Base-by-base conservation (phyloP, 768 basidiomycete species). In the Trametes cubensis region DNA sequence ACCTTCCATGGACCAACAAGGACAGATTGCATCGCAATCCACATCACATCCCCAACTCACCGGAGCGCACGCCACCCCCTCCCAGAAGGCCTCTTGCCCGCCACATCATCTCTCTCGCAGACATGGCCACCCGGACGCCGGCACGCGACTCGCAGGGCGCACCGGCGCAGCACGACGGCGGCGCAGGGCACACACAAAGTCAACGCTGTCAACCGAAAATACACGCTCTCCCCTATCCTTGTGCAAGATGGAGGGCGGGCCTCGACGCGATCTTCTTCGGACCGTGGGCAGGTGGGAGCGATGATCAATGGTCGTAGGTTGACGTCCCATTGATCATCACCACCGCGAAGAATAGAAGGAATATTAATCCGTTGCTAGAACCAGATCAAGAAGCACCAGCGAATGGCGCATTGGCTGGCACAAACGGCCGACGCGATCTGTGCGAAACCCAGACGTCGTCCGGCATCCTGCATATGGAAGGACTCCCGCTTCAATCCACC, bases 281-380 rank as follows among this genome's bases (percentile, higher is more conserved):
- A 46, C 45, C n/a, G 11, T 21, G 20, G 23, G 17, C 21, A 21
- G 21, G 52, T 26, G 52, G 23, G 26, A 28, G 54, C 28, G 54
- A 30, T 23, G 47, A 20, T 58, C 48, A 48, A 50, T 56, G 55
- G 55, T 46, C 44, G 28, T 46, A 21, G 42, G 57, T 23, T 48
- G 46, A 57, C 56, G 30, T 49, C 26, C 39, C 26, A 17, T 47
- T 57, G 48, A 50, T 59, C 26, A 59, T 59, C 58, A 58, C 48
- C 45, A 18, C 23, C 47, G 6, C 23, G 23, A 46, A 25, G 20
- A 25, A 46, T 4, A 10, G 21, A 14, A 46, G 45, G 20, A 44
- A 21, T 23, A 13, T 1, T 28, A 23, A 20, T 46, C 23, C 45
- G 20, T 23, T 46, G 45, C 45, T 21, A 46, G 34, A 34, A 34